phyloP scores from a whole-genome alignment of 169 alveolate species.

The Plasmodium inui region DNA sequence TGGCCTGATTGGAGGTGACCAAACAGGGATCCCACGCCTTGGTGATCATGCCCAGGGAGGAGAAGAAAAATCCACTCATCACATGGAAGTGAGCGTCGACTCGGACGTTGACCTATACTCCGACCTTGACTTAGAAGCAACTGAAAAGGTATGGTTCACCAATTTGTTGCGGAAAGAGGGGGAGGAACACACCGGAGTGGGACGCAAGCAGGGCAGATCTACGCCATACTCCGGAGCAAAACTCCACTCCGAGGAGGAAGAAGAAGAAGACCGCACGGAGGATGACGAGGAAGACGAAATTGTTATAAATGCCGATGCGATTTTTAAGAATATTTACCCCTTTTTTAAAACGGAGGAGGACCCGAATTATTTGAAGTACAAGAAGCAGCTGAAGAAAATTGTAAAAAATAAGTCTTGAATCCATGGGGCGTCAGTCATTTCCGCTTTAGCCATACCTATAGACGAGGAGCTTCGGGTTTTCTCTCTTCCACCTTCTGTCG shows the following conservation, averaged over 20 bases:
- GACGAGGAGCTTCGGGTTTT: background rate
- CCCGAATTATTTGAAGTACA: conserved; percentile 10
- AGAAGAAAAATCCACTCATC: background rate
- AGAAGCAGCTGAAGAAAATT: conserved; percentile 30
- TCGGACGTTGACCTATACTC: background rate
- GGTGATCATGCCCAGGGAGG: background rate
- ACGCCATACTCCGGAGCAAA: background rate
- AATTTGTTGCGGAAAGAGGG: conserved; percentile 24
- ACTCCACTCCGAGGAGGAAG: background rate
- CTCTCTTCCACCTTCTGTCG: background rate
- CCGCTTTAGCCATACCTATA: background rate
- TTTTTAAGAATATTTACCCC: conserved; percentile 68
- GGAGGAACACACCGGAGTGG: background rate
- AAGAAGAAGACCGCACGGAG: conserved; percentile 4
- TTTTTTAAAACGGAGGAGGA: conserved; percentile 71
- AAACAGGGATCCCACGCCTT: background rate
- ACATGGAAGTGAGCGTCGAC: background rate
- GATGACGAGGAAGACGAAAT: conserved; percentile 31
- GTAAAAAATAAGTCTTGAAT: background rate
- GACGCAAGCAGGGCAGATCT: background rate
- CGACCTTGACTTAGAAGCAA: background rate
- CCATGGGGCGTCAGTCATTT: background rate
- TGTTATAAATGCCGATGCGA: conserved; percentile 43
- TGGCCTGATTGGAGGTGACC: background rate
- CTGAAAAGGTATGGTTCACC: conserved; percentile 37